A percentile compares a stretch with the other conserved stretches of the same genome.
These are phyloP conservation scores for Candida sithepensis DNA, from an alignment of 805 yeast genomes.

Conservation along the genomic window DNA sequence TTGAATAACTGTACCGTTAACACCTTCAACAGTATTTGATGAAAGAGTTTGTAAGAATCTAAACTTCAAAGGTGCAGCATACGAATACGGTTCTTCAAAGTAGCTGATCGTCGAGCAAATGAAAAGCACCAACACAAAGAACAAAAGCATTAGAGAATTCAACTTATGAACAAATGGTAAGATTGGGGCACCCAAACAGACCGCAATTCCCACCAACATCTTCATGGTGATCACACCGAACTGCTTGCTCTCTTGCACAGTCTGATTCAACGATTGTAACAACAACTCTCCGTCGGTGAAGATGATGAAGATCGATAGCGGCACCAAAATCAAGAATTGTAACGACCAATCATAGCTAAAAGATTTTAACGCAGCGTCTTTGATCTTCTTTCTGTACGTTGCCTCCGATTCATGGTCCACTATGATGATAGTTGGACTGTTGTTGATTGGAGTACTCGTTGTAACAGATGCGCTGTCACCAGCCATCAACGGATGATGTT, in stretches of 20 bases:
- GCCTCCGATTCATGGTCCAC: conserved; percentile 27
- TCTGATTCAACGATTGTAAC: conserved; percentile 64
- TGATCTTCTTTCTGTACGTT: conserved; percentile 24
- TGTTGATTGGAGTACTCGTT: background rate
- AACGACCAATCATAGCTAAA: conserved; percentile 77
- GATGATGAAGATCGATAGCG: conserved; percentile 54
- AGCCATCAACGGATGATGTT: conserved; percentile 19
- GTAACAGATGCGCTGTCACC: conserved; percentile 6
- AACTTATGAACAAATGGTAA: conserved; percentile 69
- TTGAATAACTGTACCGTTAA: background rate
- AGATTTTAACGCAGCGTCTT: conserved; percentile 35
- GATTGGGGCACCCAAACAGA: conserved; percentile 45
- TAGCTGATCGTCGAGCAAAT: conserved; percentile 37
- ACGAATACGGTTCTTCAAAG: conserved; percentile 56
- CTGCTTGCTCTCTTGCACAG: conserved; percentile 60
- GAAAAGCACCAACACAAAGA: conserved; percentile 37
- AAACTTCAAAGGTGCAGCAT: conserved; percentile 63
- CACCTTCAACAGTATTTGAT: conserved; percentile 27
- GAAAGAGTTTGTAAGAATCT: conserved; percentile 64
- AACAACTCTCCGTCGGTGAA: conserved; percentile 53
- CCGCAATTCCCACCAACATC: conserved; percentile 32
- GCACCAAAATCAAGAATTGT: conserved; percentile 68
- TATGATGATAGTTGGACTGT: conserved; percentile 17
- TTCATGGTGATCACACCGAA: conserved; percentile 39
- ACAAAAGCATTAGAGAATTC: conserved; percentile 48